phyloP scores from a whole-genome alignment of 768 basidiomycete species.

The Tulasnella sp. region DNA sequence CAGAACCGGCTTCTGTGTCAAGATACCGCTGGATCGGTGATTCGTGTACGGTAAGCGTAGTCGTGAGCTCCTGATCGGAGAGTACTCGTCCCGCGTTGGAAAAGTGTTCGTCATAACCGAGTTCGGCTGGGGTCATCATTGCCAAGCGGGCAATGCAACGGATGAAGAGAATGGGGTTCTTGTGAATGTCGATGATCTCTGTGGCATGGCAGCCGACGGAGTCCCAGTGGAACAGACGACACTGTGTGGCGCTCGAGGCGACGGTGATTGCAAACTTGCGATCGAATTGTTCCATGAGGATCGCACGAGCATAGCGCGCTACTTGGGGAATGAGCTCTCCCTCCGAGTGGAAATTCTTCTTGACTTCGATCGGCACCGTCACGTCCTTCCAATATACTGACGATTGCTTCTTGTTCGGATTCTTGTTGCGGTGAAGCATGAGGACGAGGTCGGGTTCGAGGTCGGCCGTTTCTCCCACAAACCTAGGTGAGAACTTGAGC shows the following conservation, averaged over 20 bases:
- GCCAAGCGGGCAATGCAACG: neutral
- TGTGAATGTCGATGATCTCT: neutral
- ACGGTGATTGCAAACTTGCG: conserved; percentile 4
- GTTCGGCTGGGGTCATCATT: neutral
- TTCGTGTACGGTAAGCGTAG: too few species aligned
- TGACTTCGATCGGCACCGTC: conserved; percentile 16
- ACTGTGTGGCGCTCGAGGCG: neutral
- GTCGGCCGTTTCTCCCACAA: neutral
- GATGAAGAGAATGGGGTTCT: neutral
- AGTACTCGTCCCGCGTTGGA: conserved; percentile 8
- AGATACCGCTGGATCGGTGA: too few species aligned
- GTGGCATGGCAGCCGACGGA: neutral
- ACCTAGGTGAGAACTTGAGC: neutral
- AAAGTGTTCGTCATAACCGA: neutral
- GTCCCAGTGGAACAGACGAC: conserved; percentile 6
- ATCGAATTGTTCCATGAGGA: conserved; percentile 6
- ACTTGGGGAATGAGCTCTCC: neutral
- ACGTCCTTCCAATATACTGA: neutral
- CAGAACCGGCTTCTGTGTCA: too few species aligned
- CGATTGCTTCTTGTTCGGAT: neutral
- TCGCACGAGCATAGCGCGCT: neutral
- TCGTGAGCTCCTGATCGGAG: neutral
- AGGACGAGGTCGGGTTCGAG: neutral
- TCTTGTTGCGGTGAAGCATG: neutral
- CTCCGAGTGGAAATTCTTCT: neutral